Conservation (phyloP, 2,329 filamentous ascomycete genomes). For the Colletotrichum tofieldiae region DNA sequence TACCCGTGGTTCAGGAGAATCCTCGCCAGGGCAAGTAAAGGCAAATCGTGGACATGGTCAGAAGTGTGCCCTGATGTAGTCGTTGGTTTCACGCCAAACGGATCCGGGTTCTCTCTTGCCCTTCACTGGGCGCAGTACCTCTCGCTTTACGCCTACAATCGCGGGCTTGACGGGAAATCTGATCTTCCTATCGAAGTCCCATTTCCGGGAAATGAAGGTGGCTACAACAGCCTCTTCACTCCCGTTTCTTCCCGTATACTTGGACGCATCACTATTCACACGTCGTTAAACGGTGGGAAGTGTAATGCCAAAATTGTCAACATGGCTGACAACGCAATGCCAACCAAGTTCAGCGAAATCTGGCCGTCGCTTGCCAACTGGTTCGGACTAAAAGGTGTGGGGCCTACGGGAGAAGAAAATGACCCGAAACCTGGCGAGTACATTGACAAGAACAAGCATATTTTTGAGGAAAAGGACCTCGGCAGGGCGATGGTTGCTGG, state of each 20-base stretch:
- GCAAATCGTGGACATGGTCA: conserved; percentile 54
- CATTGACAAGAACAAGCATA: conserved; percentile 48
- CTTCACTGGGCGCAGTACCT: conserved; percentile 59
- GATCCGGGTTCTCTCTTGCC: conserved; percentile 54
- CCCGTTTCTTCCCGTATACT: conserved; percentile 52
- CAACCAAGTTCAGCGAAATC: conserved; percentile 49
- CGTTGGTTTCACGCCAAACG: conserved; percentile 58
- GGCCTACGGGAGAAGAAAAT: conserved; percentile 35
- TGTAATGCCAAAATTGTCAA: conserved; percentile 54
- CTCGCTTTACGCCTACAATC: conserved; percentile 53
- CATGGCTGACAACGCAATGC: conserved; percentile 49
- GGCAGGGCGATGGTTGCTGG: conserved; percentile 50
- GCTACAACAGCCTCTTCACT: conserved; percentile 49
- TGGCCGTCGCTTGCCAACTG: conserved; percentile 52
- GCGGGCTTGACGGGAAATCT: conserved; percentile 32
- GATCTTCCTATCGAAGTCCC: conserved; percentile 32
- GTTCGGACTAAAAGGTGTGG: conserved; percentile 51
- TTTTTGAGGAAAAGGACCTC: conserved; percentile 49
- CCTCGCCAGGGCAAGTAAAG: conserved; percentile 49
- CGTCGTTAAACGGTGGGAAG: conserved; percentile 47
- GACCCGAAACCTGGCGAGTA: conserved; percentile 50
- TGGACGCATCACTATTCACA: conserved; percentile 51
- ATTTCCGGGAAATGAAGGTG: conserved; percentile 51
- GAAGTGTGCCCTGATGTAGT: conserved; percentile 57
- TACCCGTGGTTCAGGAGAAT: conserved; percentile 54